Conservation (phyloP, 108 stramenopile genomes). For the Fistulifera pelliculosa region DNA sequence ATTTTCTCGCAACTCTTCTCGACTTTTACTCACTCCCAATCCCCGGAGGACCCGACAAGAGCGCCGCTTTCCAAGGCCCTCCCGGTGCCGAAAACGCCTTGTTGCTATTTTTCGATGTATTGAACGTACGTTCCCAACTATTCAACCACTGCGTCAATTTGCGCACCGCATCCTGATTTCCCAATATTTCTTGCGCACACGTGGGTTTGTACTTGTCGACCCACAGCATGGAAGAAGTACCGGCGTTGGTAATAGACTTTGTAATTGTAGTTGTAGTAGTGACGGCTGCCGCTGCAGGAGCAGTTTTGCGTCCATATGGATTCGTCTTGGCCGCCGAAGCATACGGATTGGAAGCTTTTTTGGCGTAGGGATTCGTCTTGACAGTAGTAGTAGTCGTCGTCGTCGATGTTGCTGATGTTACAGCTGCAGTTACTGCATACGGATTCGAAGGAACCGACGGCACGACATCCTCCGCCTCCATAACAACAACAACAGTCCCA, state of each 20-base stretch:
- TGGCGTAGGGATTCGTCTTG: conserved; percentile 18
- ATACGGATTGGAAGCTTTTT: conserved; percentile 21
- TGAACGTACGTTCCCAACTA: conserved; percentile 75
- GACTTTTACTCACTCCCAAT: conserved; percentile 67
- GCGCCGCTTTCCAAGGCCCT: conserved; percentile 80
- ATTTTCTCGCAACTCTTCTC: neutral
- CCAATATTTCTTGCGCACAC: conserved; percentile 55
- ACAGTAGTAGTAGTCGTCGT: conserved; percentile 8
- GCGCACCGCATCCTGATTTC: conserved; percentile 54
- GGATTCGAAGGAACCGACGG: conserved; percentile 8
- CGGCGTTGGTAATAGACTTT: neutral
- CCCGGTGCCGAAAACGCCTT: conserved; percentile 36
- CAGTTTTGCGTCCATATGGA: conserved; percentile 25
- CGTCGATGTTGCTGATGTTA: no score
- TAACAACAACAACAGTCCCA: no score
- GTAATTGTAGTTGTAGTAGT: conserved; percentile 1
- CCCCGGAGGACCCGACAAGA: conserved; percentile 95
- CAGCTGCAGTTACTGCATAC: no score
- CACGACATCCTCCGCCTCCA: no score
- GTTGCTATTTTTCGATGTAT: conserved; percentile 34
- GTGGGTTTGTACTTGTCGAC: conserved; percentile 88
- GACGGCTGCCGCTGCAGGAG: neutral
- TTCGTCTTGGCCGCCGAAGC: conserved; percentile 27
- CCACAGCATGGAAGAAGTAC: conserved; percentile 61
- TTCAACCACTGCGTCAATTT: conserved; percentile 56